Percentiles rank a stretch among this genome's conserved stretches.
Evolutionary conservation across 305 asterid species (phyloP).

Genomic region (Fraxinus angustifolia): DNA sequence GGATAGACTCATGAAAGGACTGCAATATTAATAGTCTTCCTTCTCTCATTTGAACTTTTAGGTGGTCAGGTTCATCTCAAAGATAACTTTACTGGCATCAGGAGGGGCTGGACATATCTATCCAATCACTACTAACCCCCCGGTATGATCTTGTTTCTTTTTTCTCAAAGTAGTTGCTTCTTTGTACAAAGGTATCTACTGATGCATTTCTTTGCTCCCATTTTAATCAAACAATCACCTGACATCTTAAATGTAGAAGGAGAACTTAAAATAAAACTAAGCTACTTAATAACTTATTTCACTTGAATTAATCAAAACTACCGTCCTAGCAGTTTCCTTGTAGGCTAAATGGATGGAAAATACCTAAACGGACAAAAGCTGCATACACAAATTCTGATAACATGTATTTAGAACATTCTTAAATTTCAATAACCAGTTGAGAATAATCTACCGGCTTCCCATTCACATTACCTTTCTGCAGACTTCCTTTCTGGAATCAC

Average conservation of each 20-base stretch:
- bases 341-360: neutral
- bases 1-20: conserved; percentile 5
- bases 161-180: neutral
- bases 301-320: neutral
- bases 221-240: neutral
- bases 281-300: neutral
- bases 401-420: neutral
- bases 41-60: conserved; percentile 26
- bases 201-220: neutral
- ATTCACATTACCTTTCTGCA: neutral
- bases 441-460: neutral
- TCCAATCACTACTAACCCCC: neutral
- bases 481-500: neutral
- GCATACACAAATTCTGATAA: neutral
- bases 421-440: neutral
- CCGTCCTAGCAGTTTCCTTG: neutral
- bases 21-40: conserved; percentile 14
- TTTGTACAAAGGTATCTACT: neutral
- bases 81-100: conserved; percentile 90
- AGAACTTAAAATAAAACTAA: neutral
- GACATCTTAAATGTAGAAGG: neutral
- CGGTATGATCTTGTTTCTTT: neutral
- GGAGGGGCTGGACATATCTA: conserved; percentile 95
- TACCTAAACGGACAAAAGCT: neutral
- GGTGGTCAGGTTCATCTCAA: conserved; percentile 93